Conservation (phyloP, 495 filamentous ascomycete species). For the Penicillium chermesinum region DNA sequence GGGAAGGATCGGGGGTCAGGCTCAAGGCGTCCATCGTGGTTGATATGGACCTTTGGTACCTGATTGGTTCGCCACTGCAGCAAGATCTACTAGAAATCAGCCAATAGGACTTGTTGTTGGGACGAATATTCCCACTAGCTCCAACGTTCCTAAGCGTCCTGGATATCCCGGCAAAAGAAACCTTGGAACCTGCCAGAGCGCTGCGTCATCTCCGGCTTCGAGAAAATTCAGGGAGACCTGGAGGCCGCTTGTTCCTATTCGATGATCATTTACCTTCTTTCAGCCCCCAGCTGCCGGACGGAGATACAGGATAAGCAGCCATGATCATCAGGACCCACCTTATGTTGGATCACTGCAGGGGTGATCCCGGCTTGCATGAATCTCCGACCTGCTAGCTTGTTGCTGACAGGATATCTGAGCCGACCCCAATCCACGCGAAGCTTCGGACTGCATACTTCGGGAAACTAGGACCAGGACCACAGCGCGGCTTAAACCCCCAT, state of each 20-base stretch:
- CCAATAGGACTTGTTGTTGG: not conserved
- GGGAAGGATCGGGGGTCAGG: not conserved
- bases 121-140: not conserved
- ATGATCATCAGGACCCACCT: not conserved
- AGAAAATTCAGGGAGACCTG: no score
- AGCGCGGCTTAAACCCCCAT: no score
- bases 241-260: no score
- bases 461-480: no score
- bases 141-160: not conserved
- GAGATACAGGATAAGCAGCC: not conserved
- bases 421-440: not conserved
- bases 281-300: not conserved
- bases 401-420: not conserved
- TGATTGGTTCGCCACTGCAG: not conserved
- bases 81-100: not conserved
- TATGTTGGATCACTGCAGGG: not conserved
- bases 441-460: not conserved
- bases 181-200: not conserved
- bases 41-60: not conserved
- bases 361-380: not conserved
- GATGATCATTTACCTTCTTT: no score
- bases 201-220: not conserved
- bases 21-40: not conserved
- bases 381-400: not conserved
- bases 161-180: not conserved